Evolutionary conservation across 345 rosid species (phyloP).

Genomic region (Pistacia integerrima): DNA sequence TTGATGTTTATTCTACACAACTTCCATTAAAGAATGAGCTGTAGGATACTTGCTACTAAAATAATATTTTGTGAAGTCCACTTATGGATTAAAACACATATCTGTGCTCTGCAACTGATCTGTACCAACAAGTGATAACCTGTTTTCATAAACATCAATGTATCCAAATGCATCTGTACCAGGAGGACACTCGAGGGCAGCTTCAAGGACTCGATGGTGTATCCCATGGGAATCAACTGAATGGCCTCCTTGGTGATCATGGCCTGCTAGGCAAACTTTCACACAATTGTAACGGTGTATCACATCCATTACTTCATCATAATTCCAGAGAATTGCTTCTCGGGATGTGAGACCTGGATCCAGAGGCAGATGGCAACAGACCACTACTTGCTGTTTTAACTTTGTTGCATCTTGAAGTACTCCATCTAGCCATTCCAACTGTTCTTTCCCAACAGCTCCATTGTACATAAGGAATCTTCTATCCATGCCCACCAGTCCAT

Average conservation of each 20-base stretch:
- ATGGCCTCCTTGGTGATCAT: constrained; percentile 80
- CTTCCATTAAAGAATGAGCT: constrained; percentile 9
- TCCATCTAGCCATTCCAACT: constrained; percentile 71
- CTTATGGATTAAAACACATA: constrained; percentile 32
- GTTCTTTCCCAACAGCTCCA: constrained; percentile 84
- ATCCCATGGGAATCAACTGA: constrained; percentile 76
- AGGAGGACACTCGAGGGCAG: constrained; percentile 88
- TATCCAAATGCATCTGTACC: constrained; percentile 79
- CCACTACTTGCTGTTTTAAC: constrained; percentile 65
- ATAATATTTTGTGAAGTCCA: not conserved
- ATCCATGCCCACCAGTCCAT: constrained; percentile 59
- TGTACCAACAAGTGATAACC: constrained; percentile 62
- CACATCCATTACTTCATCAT: constrained; percentile 72
- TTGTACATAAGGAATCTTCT: constrained; percentile 90
- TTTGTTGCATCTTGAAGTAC: constrained; percentile 69
- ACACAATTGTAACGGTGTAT: constrained; percentile 70
- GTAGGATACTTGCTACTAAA: not conserved
- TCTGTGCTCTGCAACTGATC: constrained; percentile 61
- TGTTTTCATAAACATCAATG: constrained; percentile 72
- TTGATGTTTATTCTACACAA: constrained; percentile 9
- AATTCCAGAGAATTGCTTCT: constrained; percentile 86
- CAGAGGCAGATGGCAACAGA: constrained; percentile 88
- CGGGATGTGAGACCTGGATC: constrained; percentile 52
- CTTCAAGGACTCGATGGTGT: constrained; percentile 86
- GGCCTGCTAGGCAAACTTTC: constrained; percentile 86